A percentile compares a stretch with the other conserved stretches of the same genome.
Evolutionary conservation across 306 rosid genomes (phyloP).

Genomic region (Begonia loranthoides): DNA sequence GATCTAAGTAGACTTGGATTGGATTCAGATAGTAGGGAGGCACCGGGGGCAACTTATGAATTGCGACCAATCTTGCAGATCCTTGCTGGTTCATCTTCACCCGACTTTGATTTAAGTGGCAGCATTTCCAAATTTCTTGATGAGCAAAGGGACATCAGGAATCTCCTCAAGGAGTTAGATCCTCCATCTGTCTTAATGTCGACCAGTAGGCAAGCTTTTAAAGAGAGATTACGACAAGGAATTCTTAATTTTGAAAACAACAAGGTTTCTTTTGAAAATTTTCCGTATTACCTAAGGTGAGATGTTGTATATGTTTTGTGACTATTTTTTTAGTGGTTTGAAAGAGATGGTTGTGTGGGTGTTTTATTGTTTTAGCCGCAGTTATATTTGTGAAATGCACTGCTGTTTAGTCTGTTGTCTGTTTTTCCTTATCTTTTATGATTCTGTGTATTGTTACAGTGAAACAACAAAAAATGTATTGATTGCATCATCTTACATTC

Average conservation of each 20-base stretch:
- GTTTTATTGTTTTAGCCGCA: not conserved
- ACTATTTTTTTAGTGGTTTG: not conserved
- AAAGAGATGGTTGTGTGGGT: too few species aligned
- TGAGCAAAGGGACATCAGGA: constrained; percentile 50
- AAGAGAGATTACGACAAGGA: constrained; percentile 49
- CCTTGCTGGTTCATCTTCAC: constrained; percentile 42
- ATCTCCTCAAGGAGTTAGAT: constrained; percentile 45
- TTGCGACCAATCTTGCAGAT: constrained; percentile 46
- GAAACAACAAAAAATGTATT: constrained; percentile 73
- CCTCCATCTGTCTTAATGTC: constrained; percentile 39
- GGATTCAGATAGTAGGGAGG: constrained; percentile 41
- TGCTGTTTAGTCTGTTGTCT: not conserved
- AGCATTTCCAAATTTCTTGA: constrained; percentile 56
- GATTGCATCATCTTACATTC: constrained; percentile 61
- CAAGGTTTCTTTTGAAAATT: constrained; percentile 67
- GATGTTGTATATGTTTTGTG: constrained; percentile 6
- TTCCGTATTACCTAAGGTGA: constrained; percentile 92
- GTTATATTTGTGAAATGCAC: not conserved
- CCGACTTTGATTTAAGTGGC: constrained; percentile 47
- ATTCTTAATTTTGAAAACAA: constrained; percentile 49
- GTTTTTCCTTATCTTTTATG: not conserved
- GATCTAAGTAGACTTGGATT: constrained; percentile 32
- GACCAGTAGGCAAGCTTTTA: constrained; percentile 55
- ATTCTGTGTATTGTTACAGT: constrained; percentile 33
- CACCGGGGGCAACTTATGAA: constrained; percentile 27